A percentile compares a stretch with the other conserved stretches of the same genome.
Conservation (phyloP, 2,329 filamentous ascomycete genomes). For the Epichloe typhina region DNA sequence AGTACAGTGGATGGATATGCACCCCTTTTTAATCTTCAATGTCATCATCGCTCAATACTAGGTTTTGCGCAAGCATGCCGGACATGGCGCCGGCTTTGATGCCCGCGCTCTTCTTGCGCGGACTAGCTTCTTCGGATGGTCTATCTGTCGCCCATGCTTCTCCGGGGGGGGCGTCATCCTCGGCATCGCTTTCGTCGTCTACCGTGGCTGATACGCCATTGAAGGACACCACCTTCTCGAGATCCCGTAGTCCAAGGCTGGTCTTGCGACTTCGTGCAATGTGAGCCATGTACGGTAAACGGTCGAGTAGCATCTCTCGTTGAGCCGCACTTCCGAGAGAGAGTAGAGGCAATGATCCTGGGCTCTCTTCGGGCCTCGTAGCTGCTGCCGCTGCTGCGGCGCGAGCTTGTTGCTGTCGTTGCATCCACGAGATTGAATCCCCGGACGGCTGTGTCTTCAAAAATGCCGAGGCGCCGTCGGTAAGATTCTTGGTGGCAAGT, state of each 20-base stretch:
- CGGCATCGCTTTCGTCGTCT: slow-evolving; percentile 32
- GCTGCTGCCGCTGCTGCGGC: slow-evolving; percentile 1
- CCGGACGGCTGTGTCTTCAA: slow-evolving; percentile 25
- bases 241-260: slow-evolving; percentile 35
- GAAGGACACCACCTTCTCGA: slow-evolving; percentile 58
- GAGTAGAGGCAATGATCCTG: slow-evolving; percentile 28
- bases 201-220: slow-evolving; percentile 38
- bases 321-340: slow-evolving; percentile 54
- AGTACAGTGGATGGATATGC: background rate
- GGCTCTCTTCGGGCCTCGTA: slow-evolving; percentile 10
- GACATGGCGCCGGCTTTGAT: slow-evolving; percentile 25
- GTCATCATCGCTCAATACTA: slow-evolving; percentile 71
- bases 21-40: slow-evolving; percentile 51
- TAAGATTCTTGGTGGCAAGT: slow-evolving; percentile 24
- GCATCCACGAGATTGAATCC: slow-evolving; percentile 21
- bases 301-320: slow-evolving; percentile 66
- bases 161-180: slow-evolving; percentile 27
- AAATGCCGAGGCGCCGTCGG: slow-evolving; percentile 35
- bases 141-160: slow-evolving; percentile 51
- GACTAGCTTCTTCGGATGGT: slow-evolving; percentile 39
- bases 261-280: slow-evolving; percentile 39
- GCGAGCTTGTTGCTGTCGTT: slow-evolving; percentile 18
- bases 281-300: slow-evolving; percentile 70
- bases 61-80: slow-evolving; percentile 43
- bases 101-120: slow-evolving; percentile 31